A percentile compares a stretch with the other conserved stretches of the same genome.
These are phyloP conservation scores for Centella asiatica DNA, from an alignment of 129 eudicot genomes.

Conservation along the genomic window DNA sequence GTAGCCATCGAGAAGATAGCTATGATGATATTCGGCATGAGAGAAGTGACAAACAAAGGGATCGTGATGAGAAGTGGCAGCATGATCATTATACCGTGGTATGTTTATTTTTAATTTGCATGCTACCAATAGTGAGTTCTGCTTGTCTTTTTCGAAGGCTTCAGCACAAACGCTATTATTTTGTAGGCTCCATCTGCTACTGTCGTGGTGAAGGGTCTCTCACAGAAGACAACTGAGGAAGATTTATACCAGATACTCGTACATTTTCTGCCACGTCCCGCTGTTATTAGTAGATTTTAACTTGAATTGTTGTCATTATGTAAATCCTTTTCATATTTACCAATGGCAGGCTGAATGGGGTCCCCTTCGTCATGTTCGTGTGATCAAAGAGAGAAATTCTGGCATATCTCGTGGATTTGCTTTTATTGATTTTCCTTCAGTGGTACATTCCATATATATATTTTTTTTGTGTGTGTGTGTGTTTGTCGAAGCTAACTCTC, in stretches of 20 bases:
- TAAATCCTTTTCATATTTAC: neutral
- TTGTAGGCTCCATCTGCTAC: conserved; percentile 92
- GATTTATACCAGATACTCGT: conserved; percentile 91
- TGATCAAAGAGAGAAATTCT: conserved; percentile 86
- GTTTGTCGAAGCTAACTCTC: conserved; percentile 9
- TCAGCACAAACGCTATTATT: conserved; percentile 13
- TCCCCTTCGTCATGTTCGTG: conserved; percentile 99
- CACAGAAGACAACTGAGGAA: conserved; percentile 93
- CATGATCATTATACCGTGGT: conserved; percentile 72
- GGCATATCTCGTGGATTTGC: conserved; percentile 98
- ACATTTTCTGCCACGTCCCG: conserved; percentile 19
- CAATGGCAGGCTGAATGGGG: conserved; percentile 92
- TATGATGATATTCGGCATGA: conserved; percentile 73
- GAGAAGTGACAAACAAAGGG: conserved; percentile 65
- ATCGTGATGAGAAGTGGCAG: conserved; percentile 60
- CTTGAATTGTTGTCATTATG: neutral
- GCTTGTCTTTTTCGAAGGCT: neutral
- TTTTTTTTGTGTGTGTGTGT: neutral
- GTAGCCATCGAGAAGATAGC: conserved; percentile 87
- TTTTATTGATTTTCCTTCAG: conserved; percentile 83
- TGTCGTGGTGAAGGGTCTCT: conserved; percentile 91
- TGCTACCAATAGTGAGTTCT: neutral
- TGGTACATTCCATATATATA: conserved; percentile 33
- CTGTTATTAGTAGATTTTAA: neutral
- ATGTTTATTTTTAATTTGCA: conserved; percentile 9